phyloP scores from a whole-genome alignment of 352 stramenopile genomes.

The Phytopythium cucurbitacearum region DNA sequence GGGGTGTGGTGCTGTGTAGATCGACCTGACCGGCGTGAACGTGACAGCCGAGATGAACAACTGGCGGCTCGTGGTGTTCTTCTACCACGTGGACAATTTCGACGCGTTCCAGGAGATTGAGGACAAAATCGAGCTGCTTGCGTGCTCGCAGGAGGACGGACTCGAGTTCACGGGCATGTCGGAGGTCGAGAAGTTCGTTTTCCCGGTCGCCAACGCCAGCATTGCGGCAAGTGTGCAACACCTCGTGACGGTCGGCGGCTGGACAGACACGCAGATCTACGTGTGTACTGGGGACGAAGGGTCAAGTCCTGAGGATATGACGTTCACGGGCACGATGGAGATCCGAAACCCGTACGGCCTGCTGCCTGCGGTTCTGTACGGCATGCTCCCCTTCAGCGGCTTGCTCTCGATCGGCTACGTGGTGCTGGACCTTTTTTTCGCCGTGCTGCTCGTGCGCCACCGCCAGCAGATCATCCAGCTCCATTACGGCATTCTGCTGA shows the following conservation, averaged over 20 bases:
- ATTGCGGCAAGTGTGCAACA: slow-evolving; percentile 51
- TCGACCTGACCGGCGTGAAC: slow-evolving; percentile 68
- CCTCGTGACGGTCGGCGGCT: slow-evolving; percentile 57
- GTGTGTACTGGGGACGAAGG: slow-evolving; percentile 60
- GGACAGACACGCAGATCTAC: slow-evolving; percentile 80
- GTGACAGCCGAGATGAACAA: slow-evolving; percentile 61
- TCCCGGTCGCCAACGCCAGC: slow-evolving; percentile 49
- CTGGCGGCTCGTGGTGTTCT: slow-evolving; percentile 75
- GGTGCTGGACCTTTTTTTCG: slow-evolving; percentile 76
- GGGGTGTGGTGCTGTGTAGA: slow-evolving; percentile 10
- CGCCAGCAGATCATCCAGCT: slow-evolving; percentile 71
- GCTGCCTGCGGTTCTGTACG: slow-evolving; percentile 77
- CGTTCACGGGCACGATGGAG: slow-evolving; percentile 67
- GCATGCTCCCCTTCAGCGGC: slow-evolving; percentile 81
- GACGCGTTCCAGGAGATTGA: slow-evolving; percentile 53
- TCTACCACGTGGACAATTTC: slow-evolving; percentile 79
- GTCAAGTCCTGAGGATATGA: slow-evolving; percentile 37
- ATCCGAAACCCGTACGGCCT: slow-evolving; percentile 81
- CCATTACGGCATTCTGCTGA: slow-evolving; percentile 78
- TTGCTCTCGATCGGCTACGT: slow-evolving; percentile 73
- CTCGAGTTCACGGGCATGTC: slow-evolving; percentile 63
- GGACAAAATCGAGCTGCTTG: slow-evolving; percentile 72
- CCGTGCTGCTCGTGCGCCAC: slow-evolving; percentile 59
- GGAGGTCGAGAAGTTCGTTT: slow-evolving; percentile 57
- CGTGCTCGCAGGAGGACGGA: slow-evolving; percentile 39